Evolutionary conservation across 2,329 filamentous ascomycete genomes (phyloP).

Genomic region (Rhynchosporium graminicola): DNA sequence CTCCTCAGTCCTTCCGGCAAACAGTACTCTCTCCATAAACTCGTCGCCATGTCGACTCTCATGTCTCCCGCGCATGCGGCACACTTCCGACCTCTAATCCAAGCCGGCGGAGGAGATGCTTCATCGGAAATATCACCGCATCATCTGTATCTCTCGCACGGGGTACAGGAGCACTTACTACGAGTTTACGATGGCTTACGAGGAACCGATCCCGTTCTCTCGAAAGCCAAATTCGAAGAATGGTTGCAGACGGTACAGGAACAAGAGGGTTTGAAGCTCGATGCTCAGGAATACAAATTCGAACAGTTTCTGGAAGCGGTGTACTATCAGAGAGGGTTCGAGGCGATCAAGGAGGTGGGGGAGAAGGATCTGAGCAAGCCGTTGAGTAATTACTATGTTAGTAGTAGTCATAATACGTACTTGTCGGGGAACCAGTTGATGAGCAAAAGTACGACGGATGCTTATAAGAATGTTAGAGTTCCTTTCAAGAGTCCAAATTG

Average conservation of each 20-base stretch:
- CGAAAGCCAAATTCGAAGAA: slow-evolving; percentile 45
- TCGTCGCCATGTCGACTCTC: slow-evolving; percentile 41
- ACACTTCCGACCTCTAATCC: slow-evolving; percentile 31
- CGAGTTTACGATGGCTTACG: slow-evolving; percentile 51
- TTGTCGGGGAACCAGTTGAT: slow-evolving; percentile 82
- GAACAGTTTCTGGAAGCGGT: slow-evolving; percentile 39
- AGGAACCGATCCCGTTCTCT: slow-evolving; percentile 40
- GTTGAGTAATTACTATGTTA: slow-evolving; percentile 80
- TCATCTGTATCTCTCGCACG: slow-evolving; percentile 48
- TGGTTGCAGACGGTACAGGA: slow-evolving; percentile 55
- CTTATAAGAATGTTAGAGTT: slow-evolving; percentile 70
- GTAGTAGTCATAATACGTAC: slow-evolving; percentile 94
- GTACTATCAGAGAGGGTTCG: slow-evolving; percentile 37
- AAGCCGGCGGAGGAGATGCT: slow-evolving; percentile 34
- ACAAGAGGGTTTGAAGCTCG: slow-evolving; percentile 26
- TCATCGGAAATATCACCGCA: slow-evolving; percentile 30
- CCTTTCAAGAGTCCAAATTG: neutral
- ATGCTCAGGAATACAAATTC: slow-evolving; percentile 39
- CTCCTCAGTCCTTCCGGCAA: slow-evolving; percentile 34
- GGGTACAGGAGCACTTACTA: slow-evolving; percentile 51
- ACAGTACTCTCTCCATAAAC: slow-evolving; percentile 40
- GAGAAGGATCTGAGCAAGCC: slow-evolving; percentile 39
- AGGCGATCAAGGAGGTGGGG: slow-evolving; percentile 30
- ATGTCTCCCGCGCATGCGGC: slow-evolving; percentile 32
- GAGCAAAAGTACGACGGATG: slow-evolving; percentile 71